Evolutionary conservation across 2,329 filamentous ascomycete genomes (phyloP), one percentile per base, ranked within the genome.

Genomic region (Zymoseptoria ardabiliae): DNA sequence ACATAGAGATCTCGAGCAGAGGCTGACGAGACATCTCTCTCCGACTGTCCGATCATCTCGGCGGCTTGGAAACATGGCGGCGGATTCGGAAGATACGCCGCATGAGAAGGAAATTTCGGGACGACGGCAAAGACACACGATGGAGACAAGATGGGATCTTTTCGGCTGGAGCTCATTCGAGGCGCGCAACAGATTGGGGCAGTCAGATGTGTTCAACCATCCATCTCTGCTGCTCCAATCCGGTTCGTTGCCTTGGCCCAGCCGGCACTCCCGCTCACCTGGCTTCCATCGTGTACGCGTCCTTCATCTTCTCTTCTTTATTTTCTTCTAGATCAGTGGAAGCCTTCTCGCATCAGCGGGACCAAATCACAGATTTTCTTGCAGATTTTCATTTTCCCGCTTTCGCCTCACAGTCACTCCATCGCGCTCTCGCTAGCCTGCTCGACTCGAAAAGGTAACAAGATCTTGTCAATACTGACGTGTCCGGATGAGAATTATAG

Each of bases 1-100:
- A 66, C 64, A 66, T 65, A 66, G 64, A 45, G 35, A 66, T 60
- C 61, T 56, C 63, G 61, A 59, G 60, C 63, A 64, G 63, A 61
- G 35, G 35, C 35, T 45, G 4, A 45, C 35, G 35, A 45, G 35
- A 45, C 5, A 45, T 45, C 17, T 45, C 35, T 45, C 35, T 45
- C 35, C 35, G 35, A 5, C 35, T 6, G 35, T 45, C 50, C 50
- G 50, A 22, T 22, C 50, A 52, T 52, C 20, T 53, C 22, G 51
- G 50, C 50, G 50, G 51, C n/a, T 8, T 53, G 22, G 53, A 49
- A 30, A 20, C 53, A 35, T n/a, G 53, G n/a, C 35, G 53, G 25
- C 20, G 4, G 7, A 28, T 35, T 54, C 19, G 53, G 10, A 54
- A 8, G 20, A 17, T 30, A 17, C 6, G 53, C 21, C 35, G 25